Conservation (phyloP, 2,329 filamentous ascomycete species). For the Claviceps monticola region DNA sequence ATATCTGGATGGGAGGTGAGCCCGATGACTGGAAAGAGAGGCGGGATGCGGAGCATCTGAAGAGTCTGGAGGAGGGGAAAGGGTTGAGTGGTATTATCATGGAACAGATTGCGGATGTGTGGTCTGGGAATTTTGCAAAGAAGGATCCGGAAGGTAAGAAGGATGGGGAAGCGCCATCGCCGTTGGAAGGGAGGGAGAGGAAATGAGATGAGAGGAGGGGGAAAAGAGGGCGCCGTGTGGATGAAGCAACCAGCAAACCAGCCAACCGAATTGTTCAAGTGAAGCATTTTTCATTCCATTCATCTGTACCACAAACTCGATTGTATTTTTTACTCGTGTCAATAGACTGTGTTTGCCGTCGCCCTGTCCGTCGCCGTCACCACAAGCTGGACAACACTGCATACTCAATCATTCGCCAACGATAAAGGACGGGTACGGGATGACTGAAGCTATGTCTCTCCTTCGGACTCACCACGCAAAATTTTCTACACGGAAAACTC, state of each 20-base stretch:
- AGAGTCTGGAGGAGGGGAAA: constrained; percentile 40
- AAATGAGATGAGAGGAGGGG: not conserved
- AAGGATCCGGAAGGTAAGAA: constrained; percentile 10
- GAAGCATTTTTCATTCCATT: not conserved
- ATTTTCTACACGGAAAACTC: not conserved
- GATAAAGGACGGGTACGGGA: not conserved
- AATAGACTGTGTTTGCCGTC: not conserved
- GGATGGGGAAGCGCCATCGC: not conserved
- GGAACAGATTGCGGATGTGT: constrained; percentile 44
- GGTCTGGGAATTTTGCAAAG: constrained; percentile 22
- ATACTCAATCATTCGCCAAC: not conserved
- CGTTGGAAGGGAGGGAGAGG: not conserved
- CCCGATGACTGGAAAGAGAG: constrained; percentile 39
- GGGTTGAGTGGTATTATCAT: constrained; percentile 42
- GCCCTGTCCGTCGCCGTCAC: not conserved
- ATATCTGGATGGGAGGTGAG: constrained; percentile 46
- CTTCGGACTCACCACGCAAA: no score
- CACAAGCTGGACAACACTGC: not conserved
- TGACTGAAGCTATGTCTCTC: not conserved
- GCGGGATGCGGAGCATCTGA: constrained; percentile 35
- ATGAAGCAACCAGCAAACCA: not conserved
- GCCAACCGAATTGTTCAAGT: not conserved
- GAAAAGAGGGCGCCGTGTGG: not conserved
- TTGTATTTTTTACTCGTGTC: not conserved
- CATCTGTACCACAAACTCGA: not conserved